phyloP scores from a whole-genome alignment of 176 grass and related monocot species.

The Chloris gayana region DNA sequence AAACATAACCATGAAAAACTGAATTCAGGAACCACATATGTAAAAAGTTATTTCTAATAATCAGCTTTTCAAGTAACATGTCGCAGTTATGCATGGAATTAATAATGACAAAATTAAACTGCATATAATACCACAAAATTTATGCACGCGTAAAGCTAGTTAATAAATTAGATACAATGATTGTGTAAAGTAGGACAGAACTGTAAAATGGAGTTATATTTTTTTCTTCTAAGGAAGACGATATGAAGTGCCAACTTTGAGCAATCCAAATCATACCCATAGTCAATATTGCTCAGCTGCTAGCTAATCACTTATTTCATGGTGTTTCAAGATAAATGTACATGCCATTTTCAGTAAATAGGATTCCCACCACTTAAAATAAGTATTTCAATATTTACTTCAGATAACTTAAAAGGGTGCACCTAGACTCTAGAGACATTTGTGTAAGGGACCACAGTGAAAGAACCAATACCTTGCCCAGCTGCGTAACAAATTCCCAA shows the following conservation, averaged over 20 bases:
- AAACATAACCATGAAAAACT: too few relatives aligned
- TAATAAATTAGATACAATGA: too few relatives aligned
- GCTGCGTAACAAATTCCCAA: constrained; percentile 84
- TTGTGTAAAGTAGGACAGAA: too few relatives aligned
- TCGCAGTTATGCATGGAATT: too few relatives aligned
- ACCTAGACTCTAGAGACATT: neutral
- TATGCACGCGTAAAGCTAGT: too few relatives aligned
- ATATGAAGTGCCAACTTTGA: neutral
- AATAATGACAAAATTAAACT: too few relatives aligned
- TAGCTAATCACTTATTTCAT: neutral
- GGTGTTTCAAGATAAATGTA: too few relatives aligned
- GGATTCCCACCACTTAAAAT: neutral
- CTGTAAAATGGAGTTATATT: neutral
- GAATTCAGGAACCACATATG: too few relatives aligned
- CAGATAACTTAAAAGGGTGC: constrained; percentile 1
- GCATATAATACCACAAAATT: too few relatives aligned
- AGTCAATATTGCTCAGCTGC: neutral
- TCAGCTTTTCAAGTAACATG: too few relatives aligned
- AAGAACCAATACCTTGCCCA: constrained; percentile 80
- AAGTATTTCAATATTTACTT: constrained; percentile 1
- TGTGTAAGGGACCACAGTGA: constrained; percentile 21
- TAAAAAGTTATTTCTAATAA: too few relatives aligned
- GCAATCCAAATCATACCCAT: neutral
- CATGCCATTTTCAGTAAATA: neutral
- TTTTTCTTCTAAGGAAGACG: neutral